phyloP scores from a whole-genome alignment of 495 filamentous ascomycete genomes.

The Cairneyella variabilis region DNA sequence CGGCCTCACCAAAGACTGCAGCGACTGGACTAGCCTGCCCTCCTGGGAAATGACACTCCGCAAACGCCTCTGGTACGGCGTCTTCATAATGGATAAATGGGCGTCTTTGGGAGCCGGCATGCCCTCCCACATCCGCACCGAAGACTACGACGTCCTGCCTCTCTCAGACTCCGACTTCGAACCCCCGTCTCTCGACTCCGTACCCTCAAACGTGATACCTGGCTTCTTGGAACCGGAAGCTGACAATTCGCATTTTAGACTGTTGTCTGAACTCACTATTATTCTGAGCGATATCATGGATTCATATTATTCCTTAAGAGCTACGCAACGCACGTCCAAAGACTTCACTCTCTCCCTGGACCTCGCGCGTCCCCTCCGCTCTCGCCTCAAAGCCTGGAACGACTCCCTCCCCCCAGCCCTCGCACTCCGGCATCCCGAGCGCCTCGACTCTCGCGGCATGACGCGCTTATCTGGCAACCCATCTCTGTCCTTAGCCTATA shows the following conservation, averaged over 20 bases:
- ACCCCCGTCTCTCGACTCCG: slow-evolving; percentile 8
- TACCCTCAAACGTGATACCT: slow-evolving; percentile 16
- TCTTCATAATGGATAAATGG: slow-evolving; percentile 30
- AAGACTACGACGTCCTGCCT: slow-evolving; percentile 25
- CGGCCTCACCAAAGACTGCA: slow-evolving; percentile 22
- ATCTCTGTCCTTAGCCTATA: slow-evolving; percentile 24
- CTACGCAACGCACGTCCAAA: slow-evolving; percentile 20
- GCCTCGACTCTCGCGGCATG: slow-evolving; percentile 18
- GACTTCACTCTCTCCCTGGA: slow-evolving; percentile 25
- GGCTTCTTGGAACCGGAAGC: slow-evolving; percentile 18
- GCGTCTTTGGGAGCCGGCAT: slow-evolving; percentile 27
- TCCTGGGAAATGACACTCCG: slow-evolving; percentile 23
- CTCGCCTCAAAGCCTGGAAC: slow-evolving; percentile 24
- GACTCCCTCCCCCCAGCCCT: slow-evolving; percentile 21
- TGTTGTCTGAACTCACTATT: slow-evolving; percentile 23
- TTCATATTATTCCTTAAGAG: slow-evolving; percentile 23
- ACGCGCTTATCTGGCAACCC: slow-evolving; percentile 21
- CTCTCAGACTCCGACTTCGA: slow-evolving; percentile 21
- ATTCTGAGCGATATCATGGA: slow-evolving; percentile 29
- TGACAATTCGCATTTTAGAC: slow-evolving; percentile 23
- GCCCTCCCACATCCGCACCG: slow-evolving; percentile 24
- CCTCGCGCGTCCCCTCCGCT: slow-evolving; percentile 18
- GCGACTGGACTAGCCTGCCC: slow-evolving; percentile 24
- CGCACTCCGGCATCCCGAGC: slow-evolving; percentile 15
- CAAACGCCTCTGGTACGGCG: slow-evolving; percentile 25